Evolutionary conservation across 352 stramenopile species (phyloP).

Genomic region (Globisporangium iwayamae): DNA sequence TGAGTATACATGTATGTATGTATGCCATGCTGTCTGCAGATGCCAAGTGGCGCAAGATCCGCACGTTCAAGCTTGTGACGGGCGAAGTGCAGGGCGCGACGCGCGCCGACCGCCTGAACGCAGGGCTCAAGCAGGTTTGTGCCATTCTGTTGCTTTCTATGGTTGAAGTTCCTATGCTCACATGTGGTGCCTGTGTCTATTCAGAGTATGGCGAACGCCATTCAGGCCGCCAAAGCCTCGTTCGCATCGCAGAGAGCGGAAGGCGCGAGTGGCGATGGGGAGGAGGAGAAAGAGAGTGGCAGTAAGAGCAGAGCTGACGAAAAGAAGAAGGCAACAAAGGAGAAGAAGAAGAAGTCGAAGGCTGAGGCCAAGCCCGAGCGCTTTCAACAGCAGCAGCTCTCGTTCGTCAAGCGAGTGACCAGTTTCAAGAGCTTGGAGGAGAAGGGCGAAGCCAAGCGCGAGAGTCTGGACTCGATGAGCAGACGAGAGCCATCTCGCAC

Average conservation of each 20-base stretch:
- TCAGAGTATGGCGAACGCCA: conserved; percentile 16
- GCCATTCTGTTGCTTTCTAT: background rate
- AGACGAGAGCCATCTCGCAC: background rate
- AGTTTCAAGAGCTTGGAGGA: background rate
- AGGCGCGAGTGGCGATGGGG: background rate
- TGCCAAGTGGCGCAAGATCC: conserved; percentile 72
- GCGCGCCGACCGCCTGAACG: conserved; percentile 53
- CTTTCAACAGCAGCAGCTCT: conserved; percentile 17
- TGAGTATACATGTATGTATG: too few relatives aligned
- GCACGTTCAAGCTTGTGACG: conserved; percentile 61
- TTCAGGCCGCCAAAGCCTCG: conserved; percentile 8
- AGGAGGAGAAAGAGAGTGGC: too few relatives aligned
- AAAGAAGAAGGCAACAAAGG: conserved; percentile 5
- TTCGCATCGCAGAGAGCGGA: background rate
- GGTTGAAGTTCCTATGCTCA: too few relatives aligned
- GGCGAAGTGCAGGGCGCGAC: conserved; percentile 59
- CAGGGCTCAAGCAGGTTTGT: conserved; percentile 41
- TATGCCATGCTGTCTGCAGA: conserved; percentile 20
- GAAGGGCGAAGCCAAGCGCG: background rate
- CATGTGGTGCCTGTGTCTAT: background rate
- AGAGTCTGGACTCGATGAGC: conserved; percentile 12
- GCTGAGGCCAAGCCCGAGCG: background rate
- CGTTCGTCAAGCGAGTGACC: conserved; percentile 1
- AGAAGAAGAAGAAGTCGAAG: background rate
- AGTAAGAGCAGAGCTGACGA: background rate